Evolutionary conservation across 2,329 filamentous ascomycete species (phyloP), one percentile per base, ranked within the genome.

Genomic region (Stenocarpella maydis): DNA sequence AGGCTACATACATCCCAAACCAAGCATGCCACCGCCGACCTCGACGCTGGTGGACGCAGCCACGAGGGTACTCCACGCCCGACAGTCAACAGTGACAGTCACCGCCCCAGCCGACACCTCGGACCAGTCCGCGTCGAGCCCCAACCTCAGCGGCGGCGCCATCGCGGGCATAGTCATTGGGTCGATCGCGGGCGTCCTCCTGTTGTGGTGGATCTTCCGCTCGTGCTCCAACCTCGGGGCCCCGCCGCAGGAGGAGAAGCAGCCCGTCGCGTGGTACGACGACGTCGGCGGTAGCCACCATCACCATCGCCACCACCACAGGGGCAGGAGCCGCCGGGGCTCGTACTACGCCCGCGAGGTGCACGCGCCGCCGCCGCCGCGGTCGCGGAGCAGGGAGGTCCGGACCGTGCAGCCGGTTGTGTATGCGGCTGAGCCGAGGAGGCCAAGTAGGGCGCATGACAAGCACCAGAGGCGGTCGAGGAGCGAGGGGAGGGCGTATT

Each of bases 81-180:
- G 53, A 54, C 37, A 71, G 65, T 72, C 74, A 14, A 80, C 79
- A 1, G 75, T 80, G 4, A 81, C 80, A 2, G 74, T 81, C 26
- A 65, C 43, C 43, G n/a, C 74, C 14, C 70, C 71, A 52, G 61
- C 71, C 9, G 69, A 72, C 43, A 54, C 71, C 58, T 73, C 71
- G 54, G 69, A 71, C 47, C 71, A 73, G 17, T 69, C 72, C 8
- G 64, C 71, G 2, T 74, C 74, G 0, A 55, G 71, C 39, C 75
- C 69, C n/a, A 72, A 67, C 14, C 78, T 86, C 15, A 81, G 77
- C 50, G 83, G 82, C 60, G 84, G 84, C 54, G 84, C 83, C 55
- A 86, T 87, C 61, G 84, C 83, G 0, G 84, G 84, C 54, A 86
- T 86, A 69, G 82, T 86, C 55, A 81, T 86, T 71, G 84, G 84